Conservation (phyloP, 2,329 filamentous ascomycete genomes). For the Ophiostoma populinum region DNA sequence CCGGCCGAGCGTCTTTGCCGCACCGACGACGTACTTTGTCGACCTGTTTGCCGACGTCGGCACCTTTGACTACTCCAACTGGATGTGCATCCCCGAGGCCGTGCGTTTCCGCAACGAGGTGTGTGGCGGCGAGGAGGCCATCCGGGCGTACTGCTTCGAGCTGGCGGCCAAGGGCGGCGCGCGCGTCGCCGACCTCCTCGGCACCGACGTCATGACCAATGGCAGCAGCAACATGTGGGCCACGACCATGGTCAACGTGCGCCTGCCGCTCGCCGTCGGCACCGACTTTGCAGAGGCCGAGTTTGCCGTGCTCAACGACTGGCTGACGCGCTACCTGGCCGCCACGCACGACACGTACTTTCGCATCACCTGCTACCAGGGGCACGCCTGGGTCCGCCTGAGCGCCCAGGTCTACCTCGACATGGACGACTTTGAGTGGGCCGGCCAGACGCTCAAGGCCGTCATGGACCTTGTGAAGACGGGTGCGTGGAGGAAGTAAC, state of each 20-base stretch:
- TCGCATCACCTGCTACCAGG: constrained; percentile 35
- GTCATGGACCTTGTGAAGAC: constrained; percentile 9
- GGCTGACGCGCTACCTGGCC: constrained; percentile 21
- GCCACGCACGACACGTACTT: constrained; percentile 38
- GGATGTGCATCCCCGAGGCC: constrained; percentile 43
- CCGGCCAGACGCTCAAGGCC: constrained; percentile 28
- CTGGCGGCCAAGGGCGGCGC: constrained; percentile 39
- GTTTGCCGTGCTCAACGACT: constrained; percentile 18
- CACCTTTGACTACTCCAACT: constrained; percentile 47
- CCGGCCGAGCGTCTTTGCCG: neutral
- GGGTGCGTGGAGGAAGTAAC: constrained; percentile 9
- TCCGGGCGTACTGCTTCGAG: constrained; percentile 37
- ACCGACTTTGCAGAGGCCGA: constrained; percentile 8
- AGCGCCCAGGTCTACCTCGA: constrained; percentile 54
- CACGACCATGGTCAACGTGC: constrained; percentile 47
- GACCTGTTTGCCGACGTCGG: constrained; percentile 48
- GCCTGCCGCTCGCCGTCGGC: constrained; percentile 29
- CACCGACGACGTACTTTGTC: constrained; percentile 30
- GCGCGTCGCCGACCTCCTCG: constrained; percentile 36
- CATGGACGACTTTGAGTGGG: constrained; percentile 44
- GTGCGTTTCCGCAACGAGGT: constrained; percentile 42
- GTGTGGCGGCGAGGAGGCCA: constrained; percentile 46
- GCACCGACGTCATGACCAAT: constrained; percentile 46
- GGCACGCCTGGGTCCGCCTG: constrained; percentile 42
- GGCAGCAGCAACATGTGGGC: constrained; percentile 28